phyloP scores from a whole-genome alignment of 768 basidiomycete species.

The Boletus rubropictus region DNA sequence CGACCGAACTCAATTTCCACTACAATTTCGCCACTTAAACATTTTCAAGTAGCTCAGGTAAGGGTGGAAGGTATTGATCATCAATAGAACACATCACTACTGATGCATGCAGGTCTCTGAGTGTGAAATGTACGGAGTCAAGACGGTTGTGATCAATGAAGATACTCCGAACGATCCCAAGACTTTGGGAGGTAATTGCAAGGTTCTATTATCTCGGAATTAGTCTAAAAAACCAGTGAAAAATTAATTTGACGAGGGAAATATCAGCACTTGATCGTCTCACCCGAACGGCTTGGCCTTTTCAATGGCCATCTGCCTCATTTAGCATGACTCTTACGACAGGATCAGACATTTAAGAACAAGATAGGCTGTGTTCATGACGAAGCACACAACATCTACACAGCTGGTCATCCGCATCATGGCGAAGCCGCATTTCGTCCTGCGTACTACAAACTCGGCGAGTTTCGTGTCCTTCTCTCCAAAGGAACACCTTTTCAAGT shows the following conservation, averaged over 20 bases:
- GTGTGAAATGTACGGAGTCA: neutral
- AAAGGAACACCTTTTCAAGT: too few relatives aligned
- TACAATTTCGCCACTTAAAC: too few relatives aligned
- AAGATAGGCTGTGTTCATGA: neutral
- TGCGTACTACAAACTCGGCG: too few relatives aligned
- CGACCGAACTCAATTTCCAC: too few relatives aligned
- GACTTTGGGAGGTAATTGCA: neutral
- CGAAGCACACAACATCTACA: neutral
- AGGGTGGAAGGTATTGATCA: too few relatives aligned
- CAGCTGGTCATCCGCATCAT: neutral
- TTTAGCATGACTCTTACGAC: neutral
- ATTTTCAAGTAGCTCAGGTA: too few relatives aligned
- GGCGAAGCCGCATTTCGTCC: too few relatives aligned
- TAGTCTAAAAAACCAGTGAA: too few relatives aligned
- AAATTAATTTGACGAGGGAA: neutral
- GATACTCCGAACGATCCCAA: neutral
- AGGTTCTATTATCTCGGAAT: too few relatives aligned
- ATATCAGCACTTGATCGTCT: neutral
- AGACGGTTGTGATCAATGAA: neutral
- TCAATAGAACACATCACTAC: neutral
- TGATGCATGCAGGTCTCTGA: neutral
- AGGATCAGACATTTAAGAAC: neutral
- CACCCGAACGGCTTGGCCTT: neutral
- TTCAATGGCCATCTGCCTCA: neutral
- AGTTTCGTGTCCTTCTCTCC: too few relatives aligned